A percentile compares a stretch with the other conserved stretches of the same genome.
Conservation (phyloP, 495 filamentous ascomycete genomes). For the Xylaria longipes region DNA sequence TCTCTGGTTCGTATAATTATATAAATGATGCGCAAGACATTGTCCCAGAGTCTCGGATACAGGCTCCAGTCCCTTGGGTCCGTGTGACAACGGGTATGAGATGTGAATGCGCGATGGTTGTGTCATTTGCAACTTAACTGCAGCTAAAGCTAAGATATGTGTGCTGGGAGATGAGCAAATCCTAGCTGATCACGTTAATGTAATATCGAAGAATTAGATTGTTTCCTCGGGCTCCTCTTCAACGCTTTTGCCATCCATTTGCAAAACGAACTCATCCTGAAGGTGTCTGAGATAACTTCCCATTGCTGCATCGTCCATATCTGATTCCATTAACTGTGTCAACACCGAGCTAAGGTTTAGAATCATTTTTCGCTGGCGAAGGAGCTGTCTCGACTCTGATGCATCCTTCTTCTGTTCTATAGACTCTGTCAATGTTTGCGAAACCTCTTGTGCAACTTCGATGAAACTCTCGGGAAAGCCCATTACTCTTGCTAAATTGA, state of each 20-base stretch:
- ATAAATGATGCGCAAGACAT: too few relatives aligned
- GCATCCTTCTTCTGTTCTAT: constrained; percentile 60
- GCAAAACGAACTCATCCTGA: constrained; percentile 75
- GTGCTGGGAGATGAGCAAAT: background rate
- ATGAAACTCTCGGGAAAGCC: constrained; percentile 73
- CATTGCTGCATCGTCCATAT: constrained; percentile 69
- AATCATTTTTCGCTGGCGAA: constrained; percentile 72
- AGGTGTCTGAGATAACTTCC: constrained; percentile 69
- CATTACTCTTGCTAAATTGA: constrained; percentile 77
- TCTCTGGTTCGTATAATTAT: too few relatives aligned
- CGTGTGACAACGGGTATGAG: too few relatives aligned
- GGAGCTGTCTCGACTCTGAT: constrained; percentile 61
- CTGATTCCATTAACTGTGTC: constrained; percentile 69
- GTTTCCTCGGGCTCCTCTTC: background rate
- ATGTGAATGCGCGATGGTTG: background rate
- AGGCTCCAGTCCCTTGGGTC: too few relatives aligned
- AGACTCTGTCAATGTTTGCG: constrained; percentile 61
- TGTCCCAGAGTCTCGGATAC: too few relatives aligned
- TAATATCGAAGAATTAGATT: background rate
- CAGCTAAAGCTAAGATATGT: background rate
- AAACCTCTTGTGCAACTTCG: constrained; percentile 69
- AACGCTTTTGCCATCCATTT: constrained; percentile 60
- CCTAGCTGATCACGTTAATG: background rate
- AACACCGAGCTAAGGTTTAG: constrained; percentile 77
- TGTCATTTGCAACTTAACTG: background rate